A percentile compares a stretch with the other conserved stretches of the same genome.
Evolutionary conservation across 1,284 basidiomycete genomes (phyloP).

Genomic region (Trichosporon asahii): DNA sequence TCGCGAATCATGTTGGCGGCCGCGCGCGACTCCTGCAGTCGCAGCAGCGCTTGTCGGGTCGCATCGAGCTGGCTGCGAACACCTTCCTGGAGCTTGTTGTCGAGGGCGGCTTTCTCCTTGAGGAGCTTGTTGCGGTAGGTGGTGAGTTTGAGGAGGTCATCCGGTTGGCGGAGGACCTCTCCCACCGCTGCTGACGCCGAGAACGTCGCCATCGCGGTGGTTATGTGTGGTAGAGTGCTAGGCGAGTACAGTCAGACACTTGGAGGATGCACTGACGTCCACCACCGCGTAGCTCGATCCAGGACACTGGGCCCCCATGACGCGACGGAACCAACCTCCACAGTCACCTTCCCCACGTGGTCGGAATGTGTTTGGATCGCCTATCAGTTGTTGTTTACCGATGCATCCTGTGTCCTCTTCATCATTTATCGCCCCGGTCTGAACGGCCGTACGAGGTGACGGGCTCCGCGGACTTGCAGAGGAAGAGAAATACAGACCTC

Average conservation of each 20-base stretch:
- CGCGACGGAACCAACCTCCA: neutral
- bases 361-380: neutral
- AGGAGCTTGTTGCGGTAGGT: constrained; percentile 90
- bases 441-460: neutral
- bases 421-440: neutral
- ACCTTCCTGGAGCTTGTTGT: constrained; percentile 83
- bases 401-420: neutral
- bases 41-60: constrained; percentile 82
- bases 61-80: constrained; percentile 92
- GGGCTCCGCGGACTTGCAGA: neutral
- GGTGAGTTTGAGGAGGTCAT: constrained; percentile 85
- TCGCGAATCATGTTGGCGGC: constrained; percentile 86
- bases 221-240: constrained; percentile 19
- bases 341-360: neutral
- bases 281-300: neutral
- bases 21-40: constrained; percentile 74
- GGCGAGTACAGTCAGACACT: constrained; percentile 11
- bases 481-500: neutral
- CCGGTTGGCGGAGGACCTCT: constrained; percentile 84
- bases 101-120: constrained; percentile 95
- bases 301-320: neutral
- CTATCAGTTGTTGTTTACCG: neutral
- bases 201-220: constrained; percentile 33
- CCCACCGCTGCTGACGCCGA: constrained; percentile 41
- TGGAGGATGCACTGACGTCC: neutral